Percentiles rank a stretch among this genome's conserved stretches.
Evolutionary conservation across 768 basidiomycete genomes (phyloP).

Genomic region (Boletus pseudopeckii): DNA sequence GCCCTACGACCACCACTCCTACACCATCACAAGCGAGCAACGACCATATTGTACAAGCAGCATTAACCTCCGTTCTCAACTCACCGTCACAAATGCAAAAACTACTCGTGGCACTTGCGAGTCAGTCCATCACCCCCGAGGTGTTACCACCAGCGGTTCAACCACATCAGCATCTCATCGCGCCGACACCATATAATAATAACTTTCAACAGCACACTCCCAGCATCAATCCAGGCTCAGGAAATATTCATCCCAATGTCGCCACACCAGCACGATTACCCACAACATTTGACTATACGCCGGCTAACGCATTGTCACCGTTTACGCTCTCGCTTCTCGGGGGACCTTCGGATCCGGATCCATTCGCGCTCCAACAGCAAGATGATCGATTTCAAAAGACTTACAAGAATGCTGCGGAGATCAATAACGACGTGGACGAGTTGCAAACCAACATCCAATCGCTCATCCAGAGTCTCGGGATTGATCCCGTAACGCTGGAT

Average conservation of each 20-base stretch:
- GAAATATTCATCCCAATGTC: constrained; percentile 5
- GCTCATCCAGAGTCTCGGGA: constrained; percentile 66
- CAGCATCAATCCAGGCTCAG: background rate
- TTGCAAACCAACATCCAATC: constrained; percentile 66
- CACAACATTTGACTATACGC: constrained; percentile 20
- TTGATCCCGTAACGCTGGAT: constrained; percentile 46
- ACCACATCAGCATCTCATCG: constrained; percentile 26
- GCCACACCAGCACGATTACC: constrained; percentile 13
- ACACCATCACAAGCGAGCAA: constrained; percentile 30
- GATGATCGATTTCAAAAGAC: constrained; percentile 47
- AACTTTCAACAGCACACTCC: constrained; percentile 7
- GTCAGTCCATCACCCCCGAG: constrained; percentile 24
- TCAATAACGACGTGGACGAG: constrained; percentile 70
- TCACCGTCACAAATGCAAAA: constrained; percentile 58
- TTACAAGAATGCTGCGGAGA: constrained; percentile 60
- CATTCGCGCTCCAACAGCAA: constrained; percentile 35
- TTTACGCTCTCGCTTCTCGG: constrained; percentile 25
- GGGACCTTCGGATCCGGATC: constrained; percentile 28
- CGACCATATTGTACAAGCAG: constrained; percentile 45
- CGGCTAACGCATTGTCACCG: constrained; percentile 22
- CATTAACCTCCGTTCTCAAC: constrained; percentile 48
- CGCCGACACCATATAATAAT: constrained; percentile 29
- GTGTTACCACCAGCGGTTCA: constrained; percentile 17
- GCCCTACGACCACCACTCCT: constrained; percentile 8
- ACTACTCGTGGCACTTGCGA: constrained; percentile 44